Percentiles rank a stretch among this genome's conserved stretches.
These are phyloP conservation scores for Chlorella sp. DNA, from an alignment of 139 green algal species.

Conservation along the genomic window DNA sequence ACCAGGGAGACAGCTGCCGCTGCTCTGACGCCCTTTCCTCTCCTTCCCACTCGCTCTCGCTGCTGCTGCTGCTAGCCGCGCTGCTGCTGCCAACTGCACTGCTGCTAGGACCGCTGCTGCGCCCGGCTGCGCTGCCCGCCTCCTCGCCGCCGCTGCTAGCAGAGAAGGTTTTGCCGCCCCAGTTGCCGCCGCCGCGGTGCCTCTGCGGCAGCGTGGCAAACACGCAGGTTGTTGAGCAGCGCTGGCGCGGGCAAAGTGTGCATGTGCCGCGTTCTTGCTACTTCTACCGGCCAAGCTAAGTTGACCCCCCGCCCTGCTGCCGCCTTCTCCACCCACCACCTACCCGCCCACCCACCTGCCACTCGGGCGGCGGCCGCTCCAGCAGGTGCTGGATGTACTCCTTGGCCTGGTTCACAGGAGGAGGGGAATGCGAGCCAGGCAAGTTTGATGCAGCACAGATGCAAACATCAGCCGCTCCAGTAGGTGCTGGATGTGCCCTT, in stretches of 20 bases:
- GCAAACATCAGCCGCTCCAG: slow-evolving; percentile 22
- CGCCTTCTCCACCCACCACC: neutral
- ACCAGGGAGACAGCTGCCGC: too few species aligned
- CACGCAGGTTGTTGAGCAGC: too few species aligned
- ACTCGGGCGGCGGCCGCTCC: slow-evolving; percentile 35
- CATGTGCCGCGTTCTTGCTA: neutral
- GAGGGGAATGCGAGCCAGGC: neutral
- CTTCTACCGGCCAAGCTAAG: neutral
- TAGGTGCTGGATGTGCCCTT: slow-evolving; percentile 15
- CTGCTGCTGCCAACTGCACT: too few species aligned
- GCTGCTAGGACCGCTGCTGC: neutral
- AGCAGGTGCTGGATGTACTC: slow-evolving; percentile 29
- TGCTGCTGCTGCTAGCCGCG: neutral
- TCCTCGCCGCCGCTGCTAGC: too few species aligned
- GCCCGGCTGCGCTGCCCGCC: neutral
- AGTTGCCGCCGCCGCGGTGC: slow-evolving; percentile 27
- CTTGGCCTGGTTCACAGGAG: neutral
- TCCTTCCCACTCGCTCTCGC: neutral
- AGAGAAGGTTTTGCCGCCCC: slow-evolving; percentile 18
- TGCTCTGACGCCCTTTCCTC: neutral
- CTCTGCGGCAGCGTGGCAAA: neutral
- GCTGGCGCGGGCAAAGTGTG: neutral
- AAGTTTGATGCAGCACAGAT: neutral
- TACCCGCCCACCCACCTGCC: slow-evolving; percentile 15
- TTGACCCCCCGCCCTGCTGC: too few species aligned